These are phyloP conservation scores for Hymenoscyphus infarciens DNA, from an alignment of 2,329 filamentous ascomycete species.

Conservation along the genomic window DNA sequence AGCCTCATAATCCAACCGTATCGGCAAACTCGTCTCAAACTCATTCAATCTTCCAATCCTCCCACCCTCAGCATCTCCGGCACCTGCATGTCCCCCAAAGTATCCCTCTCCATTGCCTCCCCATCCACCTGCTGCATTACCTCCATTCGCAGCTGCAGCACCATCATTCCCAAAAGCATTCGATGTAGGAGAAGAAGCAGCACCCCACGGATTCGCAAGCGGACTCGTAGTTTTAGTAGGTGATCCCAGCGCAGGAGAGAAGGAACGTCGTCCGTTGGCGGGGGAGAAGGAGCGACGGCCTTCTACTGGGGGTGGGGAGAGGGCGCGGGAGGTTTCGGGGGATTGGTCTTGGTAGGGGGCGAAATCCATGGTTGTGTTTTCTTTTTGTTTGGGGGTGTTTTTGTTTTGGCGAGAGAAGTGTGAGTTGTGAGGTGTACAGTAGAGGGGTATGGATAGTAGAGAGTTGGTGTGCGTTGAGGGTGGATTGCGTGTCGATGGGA, in stretches of 20 bases:
- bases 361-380: slow-evolving; percentile 68
- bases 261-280: slow-evolving; percentile 43
- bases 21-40: slow-evolving; percentile 85
- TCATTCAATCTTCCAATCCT: slow-evolving; percentile 61
- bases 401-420: neutral
- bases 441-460: neutral
- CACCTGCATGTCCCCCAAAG: neutral
- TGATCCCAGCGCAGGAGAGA: slow-evolving; percentile 50
- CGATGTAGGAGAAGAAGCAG: slow-evolving; percentile 13
- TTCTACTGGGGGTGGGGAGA: slow-evolving; percentile 59
- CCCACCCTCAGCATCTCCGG: slow-evolving; percentile 8
- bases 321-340: slow-evolving; percentile 76
- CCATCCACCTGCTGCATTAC: neutral
- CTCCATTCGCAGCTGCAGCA: slow-evolving; percentile 15
- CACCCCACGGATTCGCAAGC: slow-evolving; percentile 33
- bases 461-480: neutral
- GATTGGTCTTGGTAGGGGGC: slow-evolving; percentile 93
- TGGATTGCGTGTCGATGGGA: slow-evolving; percentile 9
- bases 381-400: neutral
- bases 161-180: slow-evolving; percentile 20
- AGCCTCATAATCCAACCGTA: slow-evolving; percentile 86
- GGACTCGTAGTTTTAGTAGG: slow-evolving; percentile 39
- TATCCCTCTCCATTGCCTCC: neutral
- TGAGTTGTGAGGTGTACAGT: neutral
- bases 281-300: slow-evolving; percentile 5